phyloP scores from a whole-genome alignment of 2,329 filamentous ascomycete species.

The Penicillium sp. region DNA sequence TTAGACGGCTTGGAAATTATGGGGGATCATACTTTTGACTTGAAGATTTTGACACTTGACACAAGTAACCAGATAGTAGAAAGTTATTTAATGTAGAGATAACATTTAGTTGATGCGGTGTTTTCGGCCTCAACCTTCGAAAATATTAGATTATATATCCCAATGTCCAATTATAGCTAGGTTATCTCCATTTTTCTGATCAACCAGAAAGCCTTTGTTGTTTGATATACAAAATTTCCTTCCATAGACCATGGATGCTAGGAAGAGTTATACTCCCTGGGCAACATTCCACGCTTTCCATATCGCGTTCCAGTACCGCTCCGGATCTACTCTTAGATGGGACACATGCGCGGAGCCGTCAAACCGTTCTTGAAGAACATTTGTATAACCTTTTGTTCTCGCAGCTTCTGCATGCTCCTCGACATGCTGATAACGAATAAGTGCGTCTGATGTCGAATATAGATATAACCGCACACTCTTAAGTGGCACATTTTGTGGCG shows the following conservation, averaged over 20 bases:
- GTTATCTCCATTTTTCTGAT: no score
- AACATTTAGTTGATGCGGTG: no score
- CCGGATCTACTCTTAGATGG: slow-evolving; percentile 5
- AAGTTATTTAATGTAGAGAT: no score
- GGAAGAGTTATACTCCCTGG: not conserved
- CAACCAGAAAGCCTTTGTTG: no score
- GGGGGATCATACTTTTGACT: not conserved
- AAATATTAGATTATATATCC: no score
- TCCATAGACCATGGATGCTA: not conserved
- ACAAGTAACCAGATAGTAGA: no score
- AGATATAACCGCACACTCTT: slow-evolving; percentile 5
- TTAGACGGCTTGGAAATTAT: no score
- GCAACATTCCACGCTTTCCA: slow-evolving; percentile 7
- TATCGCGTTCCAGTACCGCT: slow-evolving; percentile 8
- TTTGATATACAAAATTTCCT: not conserved
- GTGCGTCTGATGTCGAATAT: slow-evolving; percentile 5
- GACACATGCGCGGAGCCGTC: slow-evolving; percentile 9
- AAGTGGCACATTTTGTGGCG: not conserved
- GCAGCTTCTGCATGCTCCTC: not conserved
- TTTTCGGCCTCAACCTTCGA: no score
- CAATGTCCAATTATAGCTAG: no score
- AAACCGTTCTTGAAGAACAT: slow-evolving; percentile 2
- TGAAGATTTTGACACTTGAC: not conserved
- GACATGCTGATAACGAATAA: slow-evolving; percentile 1
- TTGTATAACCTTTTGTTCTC: not conserved